Evolutionary conservation across 73 alveolate genomes (phyloP), one percentile per base, ranked within the genome.

Genomic region (Paramecium biaurelia): DNA sequence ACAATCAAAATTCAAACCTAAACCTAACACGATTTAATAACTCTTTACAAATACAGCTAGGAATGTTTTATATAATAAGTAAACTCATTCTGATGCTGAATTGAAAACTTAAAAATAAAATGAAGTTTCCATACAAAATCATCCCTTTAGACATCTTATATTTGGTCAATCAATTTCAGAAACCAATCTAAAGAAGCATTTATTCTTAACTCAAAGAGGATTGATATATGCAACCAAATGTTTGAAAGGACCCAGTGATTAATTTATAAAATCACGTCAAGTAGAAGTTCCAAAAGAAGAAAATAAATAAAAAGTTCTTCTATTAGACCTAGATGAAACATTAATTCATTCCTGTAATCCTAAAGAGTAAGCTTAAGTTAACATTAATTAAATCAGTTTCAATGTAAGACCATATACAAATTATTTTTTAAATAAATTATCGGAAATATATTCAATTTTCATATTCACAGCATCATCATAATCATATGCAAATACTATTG

Each of bases 271-370:
- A 89, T 70, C 38, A 7, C 70, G 74, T 23, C 38, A 70, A 72
- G 85, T 89, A 9, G 76, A 21, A 3, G 11, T 89, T 9, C 76
- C 85, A 24, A 70, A 53, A 45, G 41, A 57, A 90, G 92, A 76
- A 24, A 42, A 57, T 30, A 79, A 76, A 42, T 90, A 85, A 76
- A 96, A 96, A 70, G 89, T 96, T 3, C 74, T 96, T 11, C 92
- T 96, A 0, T 92, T 96, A 70, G 99, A 96, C 70, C 63, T 96
- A 24, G 99, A 96, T 92, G 99, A 96, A 85, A 96, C 99, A 4
- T 74, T 96, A 45, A 96, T 96, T n/a, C 99, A 96, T 74, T 58
- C 82, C 5, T 89, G 92, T 23, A 23, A 57, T n/a, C 11, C 35
- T n/a, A 89, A 70, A 42, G 94, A 89, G 76, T 15, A 38, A 38